These are phyloP conservation scores for Candida methanosorbosa DNA, from an alignment of 805 yeast genomes.

Conservation along the genomic window DNA sequence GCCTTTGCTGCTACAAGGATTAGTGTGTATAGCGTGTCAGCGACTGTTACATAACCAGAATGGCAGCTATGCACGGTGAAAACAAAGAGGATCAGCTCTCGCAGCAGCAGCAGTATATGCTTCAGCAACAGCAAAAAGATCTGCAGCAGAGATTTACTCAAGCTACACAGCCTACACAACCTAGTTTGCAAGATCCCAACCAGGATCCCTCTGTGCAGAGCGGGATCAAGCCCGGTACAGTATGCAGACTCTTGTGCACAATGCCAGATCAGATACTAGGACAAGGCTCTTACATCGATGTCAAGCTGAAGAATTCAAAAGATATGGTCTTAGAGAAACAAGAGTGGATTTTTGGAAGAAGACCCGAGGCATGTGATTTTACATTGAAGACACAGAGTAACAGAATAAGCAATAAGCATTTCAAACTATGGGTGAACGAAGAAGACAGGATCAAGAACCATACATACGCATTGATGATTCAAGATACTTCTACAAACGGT, in stretches of 20 bases:
- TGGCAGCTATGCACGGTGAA: no score
- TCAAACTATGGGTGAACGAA: conserved; percentile 54
- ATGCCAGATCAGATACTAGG: conserved; percentile 5
- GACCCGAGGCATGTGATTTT: conserved; percentile 50
- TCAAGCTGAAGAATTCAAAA: conserved; percentile 12
- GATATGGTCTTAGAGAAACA: conserved; percentile 6
- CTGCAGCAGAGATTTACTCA: not conserved
- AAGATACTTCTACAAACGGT: conserved; percentile 86
- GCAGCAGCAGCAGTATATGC: not conserved
- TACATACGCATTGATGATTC: conserved; percentile 38
- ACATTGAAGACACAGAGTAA: conserved; percentile 49
- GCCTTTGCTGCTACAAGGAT: no score
- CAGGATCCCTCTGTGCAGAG: conserved; percentile 17
- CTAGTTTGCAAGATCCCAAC: conserved; percentile 20
- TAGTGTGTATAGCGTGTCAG: no score
- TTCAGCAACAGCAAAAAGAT: not conserved
- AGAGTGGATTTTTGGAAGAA: conserved; percentile 58
- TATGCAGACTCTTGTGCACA: conserved; percentile 28
- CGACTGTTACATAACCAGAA: no score
- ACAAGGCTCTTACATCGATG: conserved; percentile 18
- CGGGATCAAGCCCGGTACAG: conserved; percentile 20
- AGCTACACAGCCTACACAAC: conserved; percentile 31
- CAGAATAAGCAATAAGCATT: conserved; percentile 68
- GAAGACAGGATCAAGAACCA: conserved; percentile 32
- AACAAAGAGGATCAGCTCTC: conserved; percentile 16